Evolutionary conservation across 306 rosid species (phyloP), one percentile per base, ranked within the genome.

Genomic region (Sicyos edulis): DNA sequence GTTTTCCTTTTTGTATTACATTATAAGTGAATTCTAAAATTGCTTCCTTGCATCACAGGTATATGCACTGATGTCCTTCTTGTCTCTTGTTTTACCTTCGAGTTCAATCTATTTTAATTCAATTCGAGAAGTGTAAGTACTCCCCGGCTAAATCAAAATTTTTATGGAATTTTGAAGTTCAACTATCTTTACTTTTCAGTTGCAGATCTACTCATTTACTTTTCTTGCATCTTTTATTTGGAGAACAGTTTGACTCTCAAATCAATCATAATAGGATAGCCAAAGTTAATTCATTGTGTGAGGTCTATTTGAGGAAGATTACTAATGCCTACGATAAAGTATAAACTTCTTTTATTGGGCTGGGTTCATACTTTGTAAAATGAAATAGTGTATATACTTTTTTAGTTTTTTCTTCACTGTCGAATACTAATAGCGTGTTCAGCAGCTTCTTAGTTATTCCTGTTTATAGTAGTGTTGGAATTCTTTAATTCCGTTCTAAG

Each of bases 41-140:
- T 66, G 73, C 58, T 49, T 50, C 73, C 22, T 69, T 50, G 73
- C 24, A 49, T 50, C 5, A 24, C 90, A 92, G 96, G 90, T 92
- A 70, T 92, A 92, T 80, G 98, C 98, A 4, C 78, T 90, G 26
- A 92, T 80, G 89, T 92, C 98, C 49, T 92, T 92, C 93, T 78
- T 92, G 86, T 87, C 96, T 76, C 98, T 92, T 55, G 86, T 92
- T 75, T 10, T 85, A 47, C 96, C 96, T 8, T 78, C 29, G 37
- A 78, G 88, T 61, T 88, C 96, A 52, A 92, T 92, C 78, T 92
- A 90, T 82, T 92, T 92, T 66, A 84, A 88, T 83, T 92, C 98
- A 72, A 81, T 90, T 19, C 85, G 93, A 53, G 98, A 92, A 92
- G 96, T 90, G 96, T 92, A 88, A 92, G 98, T 90, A 55, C 70